Percentiles rank a stretch among this genome's conserved stretches.
Evolutionary conservation across 176 grass and related monocot genomes (phyloP).

Genomic region (Thalia dealbata): DNA sequence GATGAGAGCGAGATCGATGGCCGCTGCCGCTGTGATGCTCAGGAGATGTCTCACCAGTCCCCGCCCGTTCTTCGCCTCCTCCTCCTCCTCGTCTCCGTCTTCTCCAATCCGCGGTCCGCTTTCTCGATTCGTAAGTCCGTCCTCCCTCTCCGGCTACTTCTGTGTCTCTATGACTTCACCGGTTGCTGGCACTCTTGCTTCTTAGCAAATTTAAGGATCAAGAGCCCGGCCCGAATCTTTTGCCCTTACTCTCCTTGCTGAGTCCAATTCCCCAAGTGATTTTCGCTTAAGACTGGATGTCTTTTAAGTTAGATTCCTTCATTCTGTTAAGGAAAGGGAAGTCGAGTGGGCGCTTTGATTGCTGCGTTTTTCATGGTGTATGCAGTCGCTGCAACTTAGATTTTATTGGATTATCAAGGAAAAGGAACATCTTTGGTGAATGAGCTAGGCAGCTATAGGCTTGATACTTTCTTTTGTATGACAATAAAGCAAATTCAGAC

Average conservation of each 20-base stretch:
- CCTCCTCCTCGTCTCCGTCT: neutral
- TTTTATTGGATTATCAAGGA: neutral
- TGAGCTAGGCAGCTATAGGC: neutral
- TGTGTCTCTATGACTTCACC: neutral
- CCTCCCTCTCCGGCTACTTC: neutral
- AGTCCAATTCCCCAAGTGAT: neutral
- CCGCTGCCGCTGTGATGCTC: neutral
- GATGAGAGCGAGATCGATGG: neutral
- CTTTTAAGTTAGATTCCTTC: neutral
- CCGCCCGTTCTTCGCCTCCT: neutral
- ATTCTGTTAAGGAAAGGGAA: neutral
- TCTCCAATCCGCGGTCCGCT: neutral
- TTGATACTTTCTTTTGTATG: neutral
- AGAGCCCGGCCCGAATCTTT: neutral
- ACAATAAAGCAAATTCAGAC: neutral
- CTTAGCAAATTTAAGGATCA: neutral
- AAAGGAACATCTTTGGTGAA: neutral
- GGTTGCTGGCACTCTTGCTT: neutral
- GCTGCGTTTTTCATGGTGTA: neutral
- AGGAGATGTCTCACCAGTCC: neutral
- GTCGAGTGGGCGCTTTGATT: neutral
- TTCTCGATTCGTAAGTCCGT: neutral
- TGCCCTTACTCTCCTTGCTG: neutral
- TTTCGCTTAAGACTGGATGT: neutral
- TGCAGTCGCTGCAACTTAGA: neutral